Evolutionary conservation across 345 rosid genomes (phyloP).

Genomic region (Aegle marmelos): DNA sequence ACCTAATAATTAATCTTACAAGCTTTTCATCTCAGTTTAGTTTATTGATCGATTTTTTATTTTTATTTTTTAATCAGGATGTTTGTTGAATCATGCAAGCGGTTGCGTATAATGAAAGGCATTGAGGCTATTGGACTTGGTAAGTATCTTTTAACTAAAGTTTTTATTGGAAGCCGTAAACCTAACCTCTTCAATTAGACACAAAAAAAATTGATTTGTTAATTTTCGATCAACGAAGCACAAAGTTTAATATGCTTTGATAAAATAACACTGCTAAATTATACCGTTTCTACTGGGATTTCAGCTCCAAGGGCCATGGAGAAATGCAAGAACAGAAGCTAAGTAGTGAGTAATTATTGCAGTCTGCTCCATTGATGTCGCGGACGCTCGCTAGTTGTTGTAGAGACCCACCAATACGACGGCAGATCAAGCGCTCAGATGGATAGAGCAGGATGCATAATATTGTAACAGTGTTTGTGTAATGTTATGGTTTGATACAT

Average conservation of each 20-base stretch:
- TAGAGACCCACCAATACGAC: neutral
- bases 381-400: slow-evolving; percentile 7
- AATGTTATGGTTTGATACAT: slow-evolving; percentile 28
- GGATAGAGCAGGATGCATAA: slow-evolving; percentile 34
- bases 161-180: neutral
- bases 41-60: neutral
- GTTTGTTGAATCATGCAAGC: slow-evolving; percentile 90
- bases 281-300: neutral
- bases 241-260: neutral
- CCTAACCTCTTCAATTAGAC: neutral
- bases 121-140: slow-evolving; percentile 79
- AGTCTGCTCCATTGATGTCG: slow-evolving; percentile 41
- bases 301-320: slow-evolving; percentile 88
- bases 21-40: too few relatives aligned
- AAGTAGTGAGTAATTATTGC: slow-evolving; percentile 17
- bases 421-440: slow-evolving; percentile 13
- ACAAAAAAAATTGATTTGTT: neutral
- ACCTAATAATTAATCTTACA: neutral
- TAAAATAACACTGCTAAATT: too few relatives aligned
- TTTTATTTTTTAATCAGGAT: slow-evolving; percentile 41
- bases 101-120: slow-evolving; percentile 87
- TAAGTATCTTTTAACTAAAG: slow-evolving; percentile 12
- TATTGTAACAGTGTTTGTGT: slow-evolving; percentile 26
- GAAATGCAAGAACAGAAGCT: slow-evolving; percentile 71
- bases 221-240: neutral